Evolutionary conservation across 2,329 filamentous ascomycete genomes (phyloP).

Genomic region (Parascedosporium putredinis): DNA sequence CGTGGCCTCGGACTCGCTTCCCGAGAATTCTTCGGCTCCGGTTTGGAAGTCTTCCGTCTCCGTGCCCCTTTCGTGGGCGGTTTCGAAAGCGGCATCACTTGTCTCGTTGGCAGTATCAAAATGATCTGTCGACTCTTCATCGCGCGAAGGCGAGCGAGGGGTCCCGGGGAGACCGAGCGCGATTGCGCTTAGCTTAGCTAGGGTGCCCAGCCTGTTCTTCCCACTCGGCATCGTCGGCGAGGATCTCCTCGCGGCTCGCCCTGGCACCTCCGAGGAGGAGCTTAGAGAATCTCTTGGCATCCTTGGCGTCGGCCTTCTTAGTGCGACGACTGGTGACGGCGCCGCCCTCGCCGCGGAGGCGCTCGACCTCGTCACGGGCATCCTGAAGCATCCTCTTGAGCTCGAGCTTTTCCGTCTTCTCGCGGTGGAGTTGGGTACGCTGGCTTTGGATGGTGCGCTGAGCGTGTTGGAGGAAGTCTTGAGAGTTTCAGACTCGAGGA

Average conservation of each 20-base stretch:
- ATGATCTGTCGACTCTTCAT: conserved; percentile 38
- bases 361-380: conserved; percentile 79
- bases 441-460: conserved; percentile 95
- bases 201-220: conserved; percentile 55
- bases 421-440: conserved; percentile 87
- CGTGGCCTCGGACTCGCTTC: conserved; percentile 64
- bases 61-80: conserved; percentile 67
- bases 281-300: conserved; percentile 60
- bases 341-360: conserved; percentile 46
- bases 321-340: conserved; percentile 45
- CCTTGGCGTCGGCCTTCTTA: conserved; percentile 52
- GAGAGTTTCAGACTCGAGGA: conserved; percentile 90
- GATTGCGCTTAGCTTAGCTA: conserved; percentile 19
- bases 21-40: conserved; percentile 67
- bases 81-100: conserved; percentile 50
- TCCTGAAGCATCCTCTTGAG: conserved; percentile 92
- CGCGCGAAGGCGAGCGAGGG: conserved; percentile 15
- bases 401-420: conserved; percentile 98
- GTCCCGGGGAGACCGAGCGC: conserved; percentile 31
- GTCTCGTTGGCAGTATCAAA: conserved; percentile 79
- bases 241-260: conserved; percentile 65
- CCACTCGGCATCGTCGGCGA: conserved; percentile 76
- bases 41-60: conserved; percentile 96
- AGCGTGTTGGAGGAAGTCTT: conserved; percentile 91
- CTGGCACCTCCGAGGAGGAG: conserved; percentile 69